Percentiles rank a stretch among this genome's conserved stretches.
Evolutionary conservation across 2,329 filamentous ascomycete genomes (phyloP).

Genomic region (Lachnellula cervina): DNA sequence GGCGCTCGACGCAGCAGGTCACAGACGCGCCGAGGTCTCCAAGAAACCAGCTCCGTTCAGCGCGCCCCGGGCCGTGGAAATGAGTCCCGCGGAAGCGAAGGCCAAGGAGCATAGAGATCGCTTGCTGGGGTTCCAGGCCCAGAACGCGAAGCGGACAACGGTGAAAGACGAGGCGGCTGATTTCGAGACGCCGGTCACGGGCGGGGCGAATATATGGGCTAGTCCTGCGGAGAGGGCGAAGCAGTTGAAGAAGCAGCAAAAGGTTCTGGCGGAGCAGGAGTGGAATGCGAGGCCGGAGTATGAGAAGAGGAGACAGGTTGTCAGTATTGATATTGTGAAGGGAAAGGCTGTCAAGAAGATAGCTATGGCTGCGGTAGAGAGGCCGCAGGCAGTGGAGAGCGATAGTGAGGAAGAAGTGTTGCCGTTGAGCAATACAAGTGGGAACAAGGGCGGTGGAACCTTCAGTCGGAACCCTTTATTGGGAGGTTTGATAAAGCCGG

Average conservation of each 20-base stretch:
- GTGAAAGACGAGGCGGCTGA: conserved; percentile 69
- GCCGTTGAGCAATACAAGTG: conserved; percentile 11
- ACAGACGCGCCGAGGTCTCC: conserved; percentile 62
- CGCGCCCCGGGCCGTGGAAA: conserved; percentile 34
- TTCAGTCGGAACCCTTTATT: conserved; percentile 34
- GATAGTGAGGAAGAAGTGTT: conserved; percentile 25
- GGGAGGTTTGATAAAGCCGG: conserved; percentile 32
- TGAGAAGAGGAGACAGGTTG: conserved; percentile 64
- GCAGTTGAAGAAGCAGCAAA: conserved; percentile 66
- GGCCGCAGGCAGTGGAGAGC: conserved; percentile 11
- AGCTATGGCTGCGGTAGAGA: conserved; percentile 27
- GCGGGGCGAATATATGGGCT: conserved; percentile 61
- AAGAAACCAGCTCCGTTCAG: conserved; percentile 57
- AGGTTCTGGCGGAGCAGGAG: conserved; percentile 61
- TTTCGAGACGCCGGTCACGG: conserved; percentile 48
- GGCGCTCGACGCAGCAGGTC: conserved; percentile 69
- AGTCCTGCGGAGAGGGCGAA: conserved; percentile 62
- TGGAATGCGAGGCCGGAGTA: conserved; percentile 65
- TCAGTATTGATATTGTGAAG: conserved; percentile 62
- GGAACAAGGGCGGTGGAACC: conserved; percentile 24
- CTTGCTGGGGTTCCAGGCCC: conserved; percentile 61
- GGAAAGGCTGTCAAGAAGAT: conserved; percentile 48
- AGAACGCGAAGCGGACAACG: conserved; percentile 64
- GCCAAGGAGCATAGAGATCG: conserved; percentile 63
- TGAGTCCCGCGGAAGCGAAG: conserved; percentile 36